Percentiles rank a stretch among this genome's conserved stretches.
Conservation (phyloP, 805 yeast species). For the Maudiozyma saulgeensis region DNA sequence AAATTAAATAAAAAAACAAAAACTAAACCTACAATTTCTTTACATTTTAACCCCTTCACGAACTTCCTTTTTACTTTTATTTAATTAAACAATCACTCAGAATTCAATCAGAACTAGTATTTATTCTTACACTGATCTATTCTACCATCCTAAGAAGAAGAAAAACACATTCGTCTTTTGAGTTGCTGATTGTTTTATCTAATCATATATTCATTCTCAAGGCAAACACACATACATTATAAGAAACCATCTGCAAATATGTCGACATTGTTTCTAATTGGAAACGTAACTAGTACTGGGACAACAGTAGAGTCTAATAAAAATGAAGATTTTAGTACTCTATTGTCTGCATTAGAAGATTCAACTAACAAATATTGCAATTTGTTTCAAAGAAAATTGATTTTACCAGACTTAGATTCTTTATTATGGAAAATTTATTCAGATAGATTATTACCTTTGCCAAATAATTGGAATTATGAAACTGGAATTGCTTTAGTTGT, state of each 20-base stretch:
- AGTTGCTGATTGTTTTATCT: too few relatives aligned
- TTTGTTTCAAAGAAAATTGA: constrained; percentile 7
- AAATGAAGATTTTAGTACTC: neutral
- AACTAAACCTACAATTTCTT: too few relatives aligned
- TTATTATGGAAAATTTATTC: constrained; percentile 14
- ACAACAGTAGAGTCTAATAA: neutral
- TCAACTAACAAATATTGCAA: neutral
- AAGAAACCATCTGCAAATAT: neutral
- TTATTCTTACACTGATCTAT: too few relatives aligned
- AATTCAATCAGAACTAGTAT: too few relatives aligned
- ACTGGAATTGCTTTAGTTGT: constrained; percentile 19
- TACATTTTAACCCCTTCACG: too few relatives aligned
- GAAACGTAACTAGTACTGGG: neutral
- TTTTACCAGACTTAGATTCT: constrained; percentile 7
- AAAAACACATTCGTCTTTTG: too few relatives aligned
- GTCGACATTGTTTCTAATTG: constrained; percentile 5
- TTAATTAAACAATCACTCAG: too few relatives aligned
- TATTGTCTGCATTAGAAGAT: neutral
- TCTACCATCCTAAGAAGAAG: too few relatives aligned
- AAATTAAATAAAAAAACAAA: too few relatives aligned
- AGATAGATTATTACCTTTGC: constrained; percentile 13
- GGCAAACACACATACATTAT: too few relatives aligned
- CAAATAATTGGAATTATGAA: constrained; percentile 16
- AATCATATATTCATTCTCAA: too few relatives aligned
- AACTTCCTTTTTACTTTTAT: too few relatives aligned